A percentile compares a stretch with the other conserved stretches of the same genome.
Evolutionary conservation across 345 rosid genomes (phyloP).

Genomic region (Melaleuca quinquenervia): DNA sequence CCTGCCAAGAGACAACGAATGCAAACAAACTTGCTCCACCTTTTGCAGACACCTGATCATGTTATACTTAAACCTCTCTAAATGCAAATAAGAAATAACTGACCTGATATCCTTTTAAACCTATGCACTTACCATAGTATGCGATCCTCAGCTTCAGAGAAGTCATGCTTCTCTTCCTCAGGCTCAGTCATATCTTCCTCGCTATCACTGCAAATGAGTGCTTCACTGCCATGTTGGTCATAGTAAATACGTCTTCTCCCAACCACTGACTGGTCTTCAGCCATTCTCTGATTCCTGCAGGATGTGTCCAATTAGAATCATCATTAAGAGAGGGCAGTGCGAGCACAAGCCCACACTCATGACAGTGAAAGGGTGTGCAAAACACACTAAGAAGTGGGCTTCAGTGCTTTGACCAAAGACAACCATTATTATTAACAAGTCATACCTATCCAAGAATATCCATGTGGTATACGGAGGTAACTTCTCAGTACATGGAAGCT

Average conservation of each 20-base stretch:
- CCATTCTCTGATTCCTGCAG: constrained; percentile 98
- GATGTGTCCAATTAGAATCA: constrained; percentile 6
- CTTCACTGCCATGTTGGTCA: constrained; percentile 90
- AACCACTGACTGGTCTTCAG: constrained; percentile 96
- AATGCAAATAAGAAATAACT: not conserved
- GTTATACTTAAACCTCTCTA: not conserved
- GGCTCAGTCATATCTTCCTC: constrained; percentile 79
- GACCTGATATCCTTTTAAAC: not conserved
- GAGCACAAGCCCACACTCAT: constrained; percentile 9
- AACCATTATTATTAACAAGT: not conserved
- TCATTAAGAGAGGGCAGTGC: not conserved
- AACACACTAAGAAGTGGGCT: not conserved
- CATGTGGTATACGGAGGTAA: constrained; percentile 91
- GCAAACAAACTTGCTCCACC: not conserved
- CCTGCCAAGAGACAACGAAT: not conserved
- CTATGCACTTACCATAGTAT: constrained; percentile 53
- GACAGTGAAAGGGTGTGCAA: not conserved
- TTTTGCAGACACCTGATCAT: not conserved
- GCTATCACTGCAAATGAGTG: constrained; percentile 90
- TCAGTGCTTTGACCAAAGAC: not conserved
- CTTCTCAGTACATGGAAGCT: constrained; percentile 58
- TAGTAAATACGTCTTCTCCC: constrained; percentile 98
- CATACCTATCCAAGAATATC: constrained; percentile 93
- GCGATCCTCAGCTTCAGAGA: constrained; percentile 75
- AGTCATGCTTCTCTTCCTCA: constrained; percentile 78